These are phyloP conservation scores for Saccharomycopsis synnaedendra DNA, from an alignment of 805 yeast genomes.

Conservation along the genomic window DNA sequence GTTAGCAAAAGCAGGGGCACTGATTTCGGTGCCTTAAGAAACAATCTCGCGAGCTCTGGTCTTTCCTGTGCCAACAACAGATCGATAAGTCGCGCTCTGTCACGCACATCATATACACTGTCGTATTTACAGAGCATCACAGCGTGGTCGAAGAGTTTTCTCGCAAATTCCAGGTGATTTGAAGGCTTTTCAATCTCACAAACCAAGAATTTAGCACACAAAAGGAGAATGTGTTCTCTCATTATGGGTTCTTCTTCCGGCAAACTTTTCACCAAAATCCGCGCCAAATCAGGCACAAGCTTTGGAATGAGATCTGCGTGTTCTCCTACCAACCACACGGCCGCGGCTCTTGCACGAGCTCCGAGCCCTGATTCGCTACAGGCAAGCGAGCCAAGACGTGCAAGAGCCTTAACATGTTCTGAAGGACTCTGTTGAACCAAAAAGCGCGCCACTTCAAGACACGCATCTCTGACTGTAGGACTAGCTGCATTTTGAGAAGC, in stretches of 20 bases:
- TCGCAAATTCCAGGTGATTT: slow-evolving; percentile 11
- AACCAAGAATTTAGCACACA: slow-evolving; percentile 64
- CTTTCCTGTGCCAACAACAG: slow-evolving; percentile 42
- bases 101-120: slow-evolving; percentile 64
- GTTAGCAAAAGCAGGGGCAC: slow-evolving; percentile 29
- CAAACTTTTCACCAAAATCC: slow-evolving; percentile 44
- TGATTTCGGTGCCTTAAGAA: slow-evolving; percentile 72
- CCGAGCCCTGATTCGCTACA: slow-evolving; percentile 19
- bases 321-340: slow-evolving; percentile 89
- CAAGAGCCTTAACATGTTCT: slow-evolving; percentile 42
- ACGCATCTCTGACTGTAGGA: slow-evolving; percentile 32
- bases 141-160: slow-evolving; percentile 29
- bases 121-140: slow-evolving; percentile 66
- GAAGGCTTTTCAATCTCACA: slow-evolving; percentile 28
- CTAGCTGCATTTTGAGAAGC: slow-evolving; percentile 16
- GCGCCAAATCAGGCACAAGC: slow-evolving; percentile 66
- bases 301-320: slow-evolving; percentile 36
- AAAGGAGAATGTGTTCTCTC: slow-evolving; percentile 56
- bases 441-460: slow-evolving; percentile 60
- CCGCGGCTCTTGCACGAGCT: slow-evolving; percentile 61
- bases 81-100: slow-evolving; percentile 65
- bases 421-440: slow-evolving; percentile 54
- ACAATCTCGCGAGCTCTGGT: slow-evolving; percentile 51
- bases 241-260: slow-evolving; percentile 41
- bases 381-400: slow-evolving; percentile 32